phyloP scores from a whole-genome alignment of 78 protist genomes.

The Dictyostelium purpureum region DNA sequence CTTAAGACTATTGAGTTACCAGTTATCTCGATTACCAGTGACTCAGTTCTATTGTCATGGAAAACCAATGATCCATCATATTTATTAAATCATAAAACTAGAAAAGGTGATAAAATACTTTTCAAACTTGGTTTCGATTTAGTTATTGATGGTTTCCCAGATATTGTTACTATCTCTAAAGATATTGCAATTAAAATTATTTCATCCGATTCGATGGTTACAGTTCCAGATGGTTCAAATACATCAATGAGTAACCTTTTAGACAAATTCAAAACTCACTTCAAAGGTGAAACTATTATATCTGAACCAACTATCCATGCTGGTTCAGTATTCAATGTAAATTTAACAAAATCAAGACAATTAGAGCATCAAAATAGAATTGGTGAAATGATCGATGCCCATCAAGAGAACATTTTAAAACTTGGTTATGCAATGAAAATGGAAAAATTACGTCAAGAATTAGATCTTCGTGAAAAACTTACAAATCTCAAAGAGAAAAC shows the following conservation, averaged over 20 bases:
- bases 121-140: constrained; percentile 26
- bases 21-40: background rate
- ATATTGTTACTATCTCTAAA: constrained; percentile 8
- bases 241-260: constrained; percentile 44
- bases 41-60: constrained; percentile 44
- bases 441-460: constrained; percentile 61
- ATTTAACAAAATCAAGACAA: constrained; percentile 56
- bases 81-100: constrained; percentile 40
- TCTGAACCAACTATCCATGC: constrained; percentile 48
- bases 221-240: constrained; percentile 8
- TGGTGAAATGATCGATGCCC: constrained; percentile 74
- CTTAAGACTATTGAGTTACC: constrained; percentile 16
- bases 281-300: constrained; percentile 62
- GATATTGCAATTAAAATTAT: constrained; percentile 52
- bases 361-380: constrained; percentile 51
- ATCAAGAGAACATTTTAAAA: constrained; percentile 57
- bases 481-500: background rate
- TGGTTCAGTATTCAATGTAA: constrained; percentile 61
- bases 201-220: constrained; percentile 15
- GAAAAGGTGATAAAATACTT: constrained; percentile 58
- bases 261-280: constrained; percentile 66
- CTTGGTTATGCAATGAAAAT: constrained; percentile 66
- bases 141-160: constrained; percentile 15
- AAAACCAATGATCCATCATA: constrained; percentile 22
- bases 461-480: constrained; percentile 60